These are phyloP conservation scores for Apostasia ramifera DNA, from an alignment of 106 monocot genomes.

Conservation along the genomic window DNA sequence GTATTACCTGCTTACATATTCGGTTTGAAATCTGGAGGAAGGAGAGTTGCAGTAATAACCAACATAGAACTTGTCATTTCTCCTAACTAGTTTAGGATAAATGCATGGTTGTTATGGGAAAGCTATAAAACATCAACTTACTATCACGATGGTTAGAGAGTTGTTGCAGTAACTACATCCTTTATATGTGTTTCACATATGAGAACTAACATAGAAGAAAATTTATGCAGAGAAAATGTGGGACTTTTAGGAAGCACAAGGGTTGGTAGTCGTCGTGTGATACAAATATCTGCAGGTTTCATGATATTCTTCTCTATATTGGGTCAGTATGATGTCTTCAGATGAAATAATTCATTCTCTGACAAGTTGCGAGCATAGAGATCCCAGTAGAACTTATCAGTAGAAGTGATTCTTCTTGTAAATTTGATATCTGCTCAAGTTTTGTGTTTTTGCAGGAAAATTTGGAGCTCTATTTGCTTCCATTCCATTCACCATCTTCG, in stretches of 20 bases:
- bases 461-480: slow-evolving; percentile 75
- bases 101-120: no score
- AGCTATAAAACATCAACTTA: no score
- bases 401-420: background rate
- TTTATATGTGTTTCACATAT: no score
- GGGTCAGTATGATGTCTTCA: slow-evolving; percentile 10
- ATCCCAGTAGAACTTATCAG: background rate
- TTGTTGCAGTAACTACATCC: no score
- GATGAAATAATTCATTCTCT: no score
- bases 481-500: slow-evolving; percentile 69
- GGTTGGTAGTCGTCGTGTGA: slow-evolving; percentile 72
- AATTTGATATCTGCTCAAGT: background rate
- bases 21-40: no score
- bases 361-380: background rate
- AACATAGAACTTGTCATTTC: no score
- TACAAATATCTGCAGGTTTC: slow-evolving; percentile 64
- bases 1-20: no score
- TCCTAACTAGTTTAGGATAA: no score
- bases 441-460: slow-evolving; percentile 37
- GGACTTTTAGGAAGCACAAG: slow-evolving; percentile 70
- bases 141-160: no score
- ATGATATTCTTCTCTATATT: slow-evolving; percentile 70
- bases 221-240: slow-evolving; percentile 44
- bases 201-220: no score
- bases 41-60: no score